Base-by-base conservation (phyloP, 768 basidiomycete genomes). In the Amanita exitialis region DNA sequence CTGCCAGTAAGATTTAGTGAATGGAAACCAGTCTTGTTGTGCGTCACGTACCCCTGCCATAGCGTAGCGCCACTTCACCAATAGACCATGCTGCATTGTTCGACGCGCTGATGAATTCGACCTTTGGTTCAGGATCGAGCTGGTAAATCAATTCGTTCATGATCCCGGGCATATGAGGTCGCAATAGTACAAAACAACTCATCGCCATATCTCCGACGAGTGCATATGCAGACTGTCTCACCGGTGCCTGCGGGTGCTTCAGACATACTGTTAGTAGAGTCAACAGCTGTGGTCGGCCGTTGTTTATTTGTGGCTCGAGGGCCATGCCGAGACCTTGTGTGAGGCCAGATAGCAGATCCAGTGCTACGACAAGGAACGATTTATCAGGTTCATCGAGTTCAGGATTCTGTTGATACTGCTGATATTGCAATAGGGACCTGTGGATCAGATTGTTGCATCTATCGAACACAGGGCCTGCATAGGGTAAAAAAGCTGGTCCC, bases 41-140 rank as follows among this genome's bases (percentile, higher is more conserved):
- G 25, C 7, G 3, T 49, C 12, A 63, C 77, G 51, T 62, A 87
- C 89, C 85, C 57, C 80, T 74, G 47, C 91, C 89, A 62, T 90
- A 93, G 43, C 92, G 89, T 55, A 99, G 69, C 6, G 96, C 91
- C 28, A 99, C 91, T 67, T 99, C 96, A 39, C 96, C 96, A 25
- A 96, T 93, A n/a, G 92, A 93, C 96, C 96, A 99, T 1, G 95
- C 95, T 8, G 96, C 96, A 62, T 99, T 99, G 68, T 99, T 99
- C 65, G 91, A 94, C 4, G 95, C 96, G 57, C 91, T 94, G 55
- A 98, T 82, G 61, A 93, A 92, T 65, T 97, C 94, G 28, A 86
- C 76, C 59, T 90, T 89, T 1, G 95, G 96, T 61, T 95, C 90
- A 4, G 89, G 87, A 54, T 93, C 88, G 47, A 99, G 86, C 60